Base-by-base conservation (phyloP, 2,329 filamentous ascomycete genomes). In the Talaromyces marneffei region DNA sequence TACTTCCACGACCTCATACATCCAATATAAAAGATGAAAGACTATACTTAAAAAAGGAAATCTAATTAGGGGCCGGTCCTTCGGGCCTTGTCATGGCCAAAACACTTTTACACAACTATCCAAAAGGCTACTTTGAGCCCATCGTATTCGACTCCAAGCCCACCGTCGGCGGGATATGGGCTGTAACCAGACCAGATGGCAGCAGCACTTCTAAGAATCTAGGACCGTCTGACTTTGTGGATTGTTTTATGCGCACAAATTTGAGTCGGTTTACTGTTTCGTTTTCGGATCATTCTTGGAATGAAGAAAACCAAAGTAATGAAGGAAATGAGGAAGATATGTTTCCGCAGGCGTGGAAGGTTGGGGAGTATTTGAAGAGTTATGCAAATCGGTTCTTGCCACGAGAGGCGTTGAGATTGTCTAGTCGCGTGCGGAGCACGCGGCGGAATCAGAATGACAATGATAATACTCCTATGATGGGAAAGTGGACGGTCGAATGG, bases 81-180 rank as follows among this genome's bases (percentile, higher is more conserved):
- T 85, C 87, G 1, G 87, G 87, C 37, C 81, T 90, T 23, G 85
- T 87, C 16, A 85, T 86, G 9, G 87, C 87, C 66, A 94, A 93
- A 75, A 88, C 87, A 0, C 79, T 94, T 29, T 79, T 91, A 64
- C 80, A 86, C 74, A 80, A 85, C 69, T 78, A 78, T 33, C 78
- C 83, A 0, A 72, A 74, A 0, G 72, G 69, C 23, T 77, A 79
- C 5, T 92, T 90, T 75, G 77, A 80, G 4, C 87, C 93, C 53
- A 88, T 84, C 2, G 73, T 95, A 25, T 90, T 88, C 68, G 91
- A 95, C 54, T 77, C 82, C 16, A 82, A 86, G 52, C 69, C 80
- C 35, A 81, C 83, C 40, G 80, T 93, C 16, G 91, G 90, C 10
- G 91, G 91, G 0, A 82, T 94, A n/a, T 95, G 91, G 91, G 56